Base-by-base conservation (phyloP, 495 filamentous ascomycete species). In the Penicillium arizonense region DNA sequence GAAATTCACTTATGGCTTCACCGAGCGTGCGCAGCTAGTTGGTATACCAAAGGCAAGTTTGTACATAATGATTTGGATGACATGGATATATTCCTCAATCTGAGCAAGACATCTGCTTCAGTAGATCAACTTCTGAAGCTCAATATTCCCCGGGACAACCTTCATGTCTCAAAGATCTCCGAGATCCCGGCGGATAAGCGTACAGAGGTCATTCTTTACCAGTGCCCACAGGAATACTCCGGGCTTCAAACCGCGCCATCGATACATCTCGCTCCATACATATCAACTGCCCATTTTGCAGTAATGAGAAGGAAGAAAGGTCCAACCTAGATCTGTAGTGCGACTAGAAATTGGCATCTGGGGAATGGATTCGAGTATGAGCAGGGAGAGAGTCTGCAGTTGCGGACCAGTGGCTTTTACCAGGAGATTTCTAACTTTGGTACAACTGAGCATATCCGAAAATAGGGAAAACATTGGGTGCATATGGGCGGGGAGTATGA, bases 51-150 rank as follows among this genome's bases (percentile, higher is more conserved):
- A 70, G 47, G 64, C 52, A 4, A 21, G 48, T 0, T 53, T 76
- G 0, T 68, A 60, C 53, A 67, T 74, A 4, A 53, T 0, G 64
- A 62, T 21, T 14, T 40, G 11, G 57, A 74, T 46, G 71, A 76
- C 40, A 61, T 76, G 58, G 63, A 71, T 53, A 59, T 76, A 0
- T 71, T 59, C 48, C 55, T 74, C 11, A 39, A 57, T 16, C 20
- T 73, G 2, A 65, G 67, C 7, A 76, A 76, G 40, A 44, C 62
- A 10, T 58, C 62, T 37, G 44, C 14, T 18, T 30, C 52, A 38
- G 71, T 70, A 0, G 56, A 62, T n/a, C 18, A 55, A 1, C 43
- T 73, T 1, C 16, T 60, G 14, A 53, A 62, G 28, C 24, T 62
- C 16, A 69, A 71, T 44, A 57, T 74, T 39, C 65, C 69, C 2